phyloP scores from a whole-genome alignment of 306 rosid genomes.

The Hippophae rhamnoides region DNA sequence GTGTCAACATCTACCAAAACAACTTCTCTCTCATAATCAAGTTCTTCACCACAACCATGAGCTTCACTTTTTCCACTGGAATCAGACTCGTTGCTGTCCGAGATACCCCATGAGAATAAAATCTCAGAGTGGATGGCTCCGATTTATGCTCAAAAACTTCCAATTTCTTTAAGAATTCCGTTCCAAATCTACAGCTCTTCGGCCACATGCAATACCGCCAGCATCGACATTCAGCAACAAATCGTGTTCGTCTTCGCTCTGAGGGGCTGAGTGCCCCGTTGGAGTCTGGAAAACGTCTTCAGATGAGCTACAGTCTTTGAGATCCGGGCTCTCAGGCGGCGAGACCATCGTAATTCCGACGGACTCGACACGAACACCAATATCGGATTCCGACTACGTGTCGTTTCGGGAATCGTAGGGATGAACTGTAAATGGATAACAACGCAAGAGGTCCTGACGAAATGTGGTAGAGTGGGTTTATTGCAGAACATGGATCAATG shows the following conservation, averaged over 20 bases:
- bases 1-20: not conserved
- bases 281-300: conserved; percentile 48
- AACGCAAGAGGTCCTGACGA: conserved; percentile 17
- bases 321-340: conserved; percentile 17
- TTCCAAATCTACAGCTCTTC: conserved; percentile 16
- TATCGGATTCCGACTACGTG: not conserved
- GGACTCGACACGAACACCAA: conserved; percentile 3
- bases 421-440: conserved; percentile 2
- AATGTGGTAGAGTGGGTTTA: conserved; percentile 6
- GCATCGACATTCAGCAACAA: conserved; percentile 1
- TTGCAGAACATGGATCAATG: too few species aligned
- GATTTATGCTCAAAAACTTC: conserved; percentile 10
- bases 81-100: not conserved
- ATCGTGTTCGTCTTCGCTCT: conserved; percentile 19
- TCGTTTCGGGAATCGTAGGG: not conserved
- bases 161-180: conserved; percentile 16
- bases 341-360: conserved; percentile 25
- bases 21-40: not conserved
- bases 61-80: not conserved
- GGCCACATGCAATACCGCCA: conserved; percentile 1
- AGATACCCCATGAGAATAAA: not conserved
- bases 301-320: not conserved
- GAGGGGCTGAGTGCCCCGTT: conserved; percentile 23
- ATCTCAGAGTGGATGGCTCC: not conserved
- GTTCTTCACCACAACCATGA: not conserved